phyloP scores from a whole-genome alignment of 305 asterid genomes.

The Solanum chacoense region DNA sequence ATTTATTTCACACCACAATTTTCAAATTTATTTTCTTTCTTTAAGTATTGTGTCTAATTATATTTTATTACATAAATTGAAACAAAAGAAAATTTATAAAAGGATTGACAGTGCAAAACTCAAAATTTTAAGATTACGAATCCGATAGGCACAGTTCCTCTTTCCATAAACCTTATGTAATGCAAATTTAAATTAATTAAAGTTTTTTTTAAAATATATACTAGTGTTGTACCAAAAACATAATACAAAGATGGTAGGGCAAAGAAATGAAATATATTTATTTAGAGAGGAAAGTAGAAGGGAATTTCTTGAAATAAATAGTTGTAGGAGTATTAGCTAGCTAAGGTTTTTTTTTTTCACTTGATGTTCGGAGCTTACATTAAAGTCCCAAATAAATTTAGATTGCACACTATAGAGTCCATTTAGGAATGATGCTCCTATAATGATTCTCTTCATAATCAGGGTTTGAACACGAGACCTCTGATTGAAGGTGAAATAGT shows the following conservation, averaged over 20 bases:
- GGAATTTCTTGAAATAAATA: background rate
- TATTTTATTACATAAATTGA: background rate
- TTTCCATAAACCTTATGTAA: background rate
- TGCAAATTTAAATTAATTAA: background rate
- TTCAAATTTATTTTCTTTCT: background rate
- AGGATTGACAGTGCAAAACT: background rate
- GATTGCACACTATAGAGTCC: too few relatives aligned
- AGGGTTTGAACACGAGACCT: fast-evolving
- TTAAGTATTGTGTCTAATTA: background rate
- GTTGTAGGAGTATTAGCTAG: background rate
- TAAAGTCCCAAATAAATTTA: too few relatives aligned
- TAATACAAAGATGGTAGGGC: background rate
- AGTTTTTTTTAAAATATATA: background rate
- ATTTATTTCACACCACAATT: background rate
- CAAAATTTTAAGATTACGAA: background rate
- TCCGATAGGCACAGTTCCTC: fast-evolving
- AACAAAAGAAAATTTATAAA: background rate
- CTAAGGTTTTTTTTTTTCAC: background rate
- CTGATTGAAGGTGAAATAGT: too few relatives aligned
- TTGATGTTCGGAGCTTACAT: background rate
- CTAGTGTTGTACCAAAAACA: background rate
- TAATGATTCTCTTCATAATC: fast-evolving
- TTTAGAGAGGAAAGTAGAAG: background rate
- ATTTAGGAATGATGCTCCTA: too few relatives aligned
- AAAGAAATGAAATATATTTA: background rate